Conservation (phyloP, 2,329 filamentous ascomycete species). For the Penicillium thymicola region DNA sequence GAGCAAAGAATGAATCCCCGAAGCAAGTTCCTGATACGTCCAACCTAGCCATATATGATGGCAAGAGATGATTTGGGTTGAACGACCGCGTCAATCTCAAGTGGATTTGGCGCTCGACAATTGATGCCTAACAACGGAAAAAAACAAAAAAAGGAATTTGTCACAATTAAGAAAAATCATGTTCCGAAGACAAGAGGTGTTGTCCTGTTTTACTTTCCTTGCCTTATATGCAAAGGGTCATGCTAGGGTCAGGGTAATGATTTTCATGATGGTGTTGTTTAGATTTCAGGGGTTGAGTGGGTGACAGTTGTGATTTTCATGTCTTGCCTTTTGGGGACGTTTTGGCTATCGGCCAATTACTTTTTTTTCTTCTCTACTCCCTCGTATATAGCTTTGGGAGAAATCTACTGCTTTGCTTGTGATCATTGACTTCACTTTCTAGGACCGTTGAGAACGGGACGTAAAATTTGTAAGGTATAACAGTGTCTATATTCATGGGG, state of each 20-base stretch:
- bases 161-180: neutral
- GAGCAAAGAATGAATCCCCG: slow-evolving; percentile 19
- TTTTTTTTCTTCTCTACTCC: neutral
- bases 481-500: neutral
- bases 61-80: neutral
- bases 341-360: neutral
- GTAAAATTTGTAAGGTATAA: no score
- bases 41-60: neutral
- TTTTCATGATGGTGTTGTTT: slow-evolving; percentile 11
- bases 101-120: neutral
- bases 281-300: slow-evolving; percentile 1
- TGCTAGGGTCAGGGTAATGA: slow-evolving; percentile 1
- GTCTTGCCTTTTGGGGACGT: slow-evolving; percentile 1
- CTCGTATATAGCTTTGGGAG: slow-evolving; percentile 12
- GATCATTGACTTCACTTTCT: neutral
- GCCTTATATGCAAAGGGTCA: neutral
- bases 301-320: neutral
- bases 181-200: neutral
- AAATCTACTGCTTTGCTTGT: slow-evolving; percentile 7
- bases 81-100: neutral
- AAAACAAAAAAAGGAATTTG: neutral
- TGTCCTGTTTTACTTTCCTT: slow-evolving; percentile 1
- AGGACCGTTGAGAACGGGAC: neutral
- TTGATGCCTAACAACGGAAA: neutral
- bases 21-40: neutral